Evolutionary conservation across 345 rosid genomes (phyloP).

Genomic region (Pistacia integerrima): DNA sequence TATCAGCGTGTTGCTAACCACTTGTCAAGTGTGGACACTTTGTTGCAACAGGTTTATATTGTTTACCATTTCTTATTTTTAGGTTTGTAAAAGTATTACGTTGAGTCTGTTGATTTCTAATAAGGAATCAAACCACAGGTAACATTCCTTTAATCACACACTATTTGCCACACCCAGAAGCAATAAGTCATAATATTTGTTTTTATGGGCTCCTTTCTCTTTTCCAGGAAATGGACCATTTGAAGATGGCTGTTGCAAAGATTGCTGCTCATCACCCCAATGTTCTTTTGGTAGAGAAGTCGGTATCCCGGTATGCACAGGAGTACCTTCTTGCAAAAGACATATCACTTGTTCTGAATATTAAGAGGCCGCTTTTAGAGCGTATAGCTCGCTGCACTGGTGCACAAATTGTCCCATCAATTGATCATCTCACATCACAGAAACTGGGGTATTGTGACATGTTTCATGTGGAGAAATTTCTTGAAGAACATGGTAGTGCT

Average conservation of each 20-base stretch:
- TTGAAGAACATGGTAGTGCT: constrained; percentile 77
- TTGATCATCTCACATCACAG: constrained; percentile 84
- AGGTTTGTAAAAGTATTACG: constrained; percentile 16
- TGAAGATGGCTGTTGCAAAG: constrained; percentile 98
- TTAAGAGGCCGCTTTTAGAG: constrained; percentile 89
- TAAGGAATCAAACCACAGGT: constrained; percentile 14
- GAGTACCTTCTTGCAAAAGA: constrained; percentile 91
- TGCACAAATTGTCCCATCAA: constrained; percentile 87
- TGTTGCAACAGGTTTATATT: constrained; percentile 82
- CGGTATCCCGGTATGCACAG: constrained; percentile 92
- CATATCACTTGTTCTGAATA: constrained; percentile 90
- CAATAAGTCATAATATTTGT: constrained; percentile 14
- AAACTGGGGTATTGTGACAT: constrained; percentile 83
- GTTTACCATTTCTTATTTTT: constrained; percentile 24
- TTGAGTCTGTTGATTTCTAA: constrained; percentile 13
- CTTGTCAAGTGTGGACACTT: constrained; percentile 86
- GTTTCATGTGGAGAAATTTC: constrained; percentile 81
- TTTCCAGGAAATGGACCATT: constrained; percentile 93
- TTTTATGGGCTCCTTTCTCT: constrained; percentile 26
- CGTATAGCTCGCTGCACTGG: constrained; percentile 96
- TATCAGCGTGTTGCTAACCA: constrained; percentile 89
- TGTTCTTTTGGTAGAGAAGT: constrained; percentile 93
- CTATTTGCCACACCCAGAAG: neutral
- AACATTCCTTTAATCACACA: constrained; percentile 9
- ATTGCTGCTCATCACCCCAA: constrained; percentile 80